These are phyloP conservation scores for Leptoxyphium fumago DNA, from an alignment of 2,329 filamentous ascomycete species.

Conservation along the genomic window DNA sequence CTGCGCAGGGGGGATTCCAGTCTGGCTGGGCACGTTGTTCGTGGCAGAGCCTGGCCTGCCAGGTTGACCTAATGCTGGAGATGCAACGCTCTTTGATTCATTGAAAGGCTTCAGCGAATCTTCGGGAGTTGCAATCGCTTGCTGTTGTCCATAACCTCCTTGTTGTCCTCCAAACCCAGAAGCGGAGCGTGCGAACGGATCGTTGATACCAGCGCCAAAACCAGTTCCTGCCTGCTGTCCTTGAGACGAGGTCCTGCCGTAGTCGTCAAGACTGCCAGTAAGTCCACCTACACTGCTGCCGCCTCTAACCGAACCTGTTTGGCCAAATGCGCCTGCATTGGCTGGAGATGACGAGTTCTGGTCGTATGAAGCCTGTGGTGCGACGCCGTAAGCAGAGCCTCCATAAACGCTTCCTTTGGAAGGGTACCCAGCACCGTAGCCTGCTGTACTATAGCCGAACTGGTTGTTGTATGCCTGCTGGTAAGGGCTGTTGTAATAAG, in stretches of 20 bases:
- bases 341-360: constrained; percentile 49
- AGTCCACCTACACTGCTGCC: constrained; percentile 29
- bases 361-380: constrained; percentile 43
- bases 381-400: constrained; percentile 45
- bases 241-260: constrained; percentile 39
- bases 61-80: constrained; percentile 44
- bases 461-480: constrained; percentile 50
- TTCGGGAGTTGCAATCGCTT: constrained; percentile 23
- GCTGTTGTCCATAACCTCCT: constrained; percentile 30
- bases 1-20: constrained; percentile 39
- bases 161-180: constrained; percentile 39
- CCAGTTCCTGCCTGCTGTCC: constrained; percentile 38
- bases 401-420: constrained; percentile 41
- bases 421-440: constrained; percentile 33
- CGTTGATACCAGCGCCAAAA: constrained; percentile 38
- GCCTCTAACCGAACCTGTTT: constrained; percentile 26
- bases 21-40: constrained; percentile 41
- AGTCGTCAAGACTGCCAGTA: constrained; percentile 41
- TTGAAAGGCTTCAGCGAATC: constrained; percentile 44
- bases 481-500: constrained; percentile 47
- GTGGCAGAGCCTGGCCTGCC: constrained; percentile 49
- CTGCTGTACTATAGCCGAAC: constrained; percentile 35
- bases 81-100: constrained; percentile 39
- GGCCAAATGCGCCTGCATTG: constrained; percentile 39
- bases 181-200: constrained; percentile 44